Base-by-base conservation (phyloP, 2,329 filamentous ascomycete species). In the Leptodontidium sp. region DNA sequence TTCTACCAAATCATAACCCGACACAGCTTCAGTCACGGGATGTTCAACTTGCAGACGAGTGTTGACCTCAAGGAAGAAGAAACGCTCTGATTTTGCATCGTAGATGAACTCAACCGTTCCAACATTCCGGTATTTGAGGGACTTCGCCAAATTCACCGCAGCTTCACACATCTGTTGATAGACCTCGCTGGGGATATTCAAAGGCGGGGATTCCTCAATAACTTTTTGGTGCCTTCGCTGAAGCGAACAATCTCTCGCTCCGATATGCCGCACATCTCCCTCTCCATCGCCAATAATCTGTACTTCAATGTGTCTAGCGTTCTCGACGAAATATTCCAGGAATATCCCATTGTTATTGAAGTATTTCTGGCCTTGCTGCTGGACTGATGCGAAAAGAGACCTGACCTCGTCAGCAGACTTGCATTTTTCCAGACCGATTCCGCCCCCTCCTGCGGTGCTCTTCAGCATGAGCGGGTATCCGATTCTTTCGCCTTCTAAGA, bases 371-470 rank as follows among this genome's bases (percentile, higher is more conserved):
- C 58, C 49, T 55, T 62, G 65, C 15, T 62, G 58, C n/a, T 63
- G 58, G 1, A 62, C 32, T 14, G 58, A 61, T 15, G 59, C 63
- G 78, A 91, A 91, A 79, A 21, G 79, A 78, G 14, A 81, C 74
- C 70, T 87, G 88, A 1, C 84, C 84, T 49, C 86, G 6, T 62
- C 45, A 2, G 14, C 58, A 26, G 50, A 49, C 15, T 38, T 38
- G 17, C 65, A 67, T 43, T 67, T 61, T n/a, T 67, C 81, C 66
- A 89, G 78, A 0, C 89, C 89, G 83, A 90, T 91, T 3, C 89
- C 88, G 3, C 89, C 89, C 2, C 89, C 88, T 3, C 86, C 86
- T 8, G 82, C 86, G 0, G 86, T 86, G 1, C 86, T 86, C 75
- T 91, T 91, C 21, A 87, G 70, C 79, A 85, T 84, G 4, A 85